Evolutionary conservation across 1,139 yeast species (phyloP), one percentile per base, ranked within the genome.

Genomic region (Candida tunisiensis): DNA sequence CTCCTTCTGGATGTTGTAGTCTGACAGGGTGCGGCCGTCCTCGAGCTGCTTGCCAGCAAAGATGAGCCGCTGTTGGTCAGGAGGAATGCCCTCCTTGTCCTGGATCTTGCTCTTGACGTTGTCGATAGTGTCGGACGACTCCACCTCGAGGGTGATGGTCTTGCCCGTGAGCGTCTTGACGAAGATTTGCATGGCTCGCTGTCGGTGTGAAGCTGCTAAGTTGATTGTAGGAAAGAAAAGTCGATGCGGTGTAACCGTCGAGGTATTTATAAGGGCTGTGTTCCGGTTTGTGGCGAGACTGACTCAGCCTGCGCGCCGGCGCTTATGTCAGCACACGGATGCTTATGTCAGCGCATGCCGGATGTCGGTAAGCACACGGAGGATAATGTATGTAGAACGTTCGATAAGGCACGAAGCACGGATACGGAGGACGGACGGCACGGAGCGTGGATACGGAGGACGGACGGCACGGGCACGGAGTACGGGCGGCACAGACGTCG

Each of bases 101-200:
- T 75, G 85, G 43, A 75, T 75, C 64, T 75, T 75, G 43, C 78
- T 63, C 63, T 75, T 75, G 54, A 75, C 85, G 51, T 75, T 75
- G 60, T 75, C 88, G 45, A 75, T 75, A 38, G 85, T 75, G 64
- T 75, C 88, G 29, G 85, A 74, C 25, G 85, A 74, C 55, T 75
- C 88, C 38, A 75, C 95, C 64, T 83, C 94, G 39, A 73, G 58
- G 45, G 82, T 74, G 51, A 74, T 73, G 60, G 91, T 88, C 83
- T 88, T 88, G 67, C 96, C 96, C 45, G 96, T 85, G 59, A 85
- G 70, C 64, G 98, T 85, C 69, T 85, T 85, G 69, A 88, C 95
- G 70, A 88, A 88, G 69, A 85, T 85, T 71, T 85, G 95, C 96
- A 85, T 85, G 7, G 13, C 11, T 10, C 10, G 8, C 23, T 24